Base-by-base conservation (phyloP, 2,329 filamentous ascomycete species). In the Aspergillus luchuensis region DNA sequence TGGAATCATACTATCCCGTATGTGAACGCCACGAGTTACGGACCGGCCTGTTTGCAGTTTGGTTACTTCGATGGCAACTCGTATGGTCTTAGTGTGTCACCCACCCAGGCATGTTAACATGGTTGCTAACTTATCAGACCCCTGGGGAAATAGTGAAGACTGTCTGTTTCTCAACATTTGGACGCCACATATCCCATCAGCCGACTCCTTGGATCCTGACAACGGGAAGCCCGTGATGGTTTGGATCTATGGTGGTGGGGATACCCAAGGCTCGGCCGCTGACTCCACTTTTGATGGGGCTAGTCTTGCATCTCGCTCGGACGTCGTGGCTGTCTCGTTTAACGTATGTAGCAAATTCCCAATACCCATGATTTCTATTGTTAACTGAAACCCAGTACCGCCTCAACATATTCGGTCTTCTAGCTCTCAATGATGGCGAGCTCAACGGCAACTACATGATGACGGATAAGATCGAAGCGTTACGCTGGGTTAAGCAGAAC, bases 401-500 rank as follows among this genome's bases (percentile, higher is more conserved):
- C 3, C 2, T 43, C 17, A 43, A 43, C 4, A 43, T 43, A 43
- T 43, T 43, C n/a, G 39, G 39, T 1, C 39, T 43, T 19, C 2
- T 60, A 19, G 21, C 47, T 1, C 41, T 53, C 2, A 39, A 48
- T 4, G 58, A 60, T 13, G 53, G 52, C 1, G 17, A 48, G 5
- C 6, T 60, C 48, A 60, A 57, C 3, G 39, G 39, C 6, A 43
- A 43, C 17, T 43, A 43, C 8, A 43, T 43, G 39, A 43, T 43
- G 39, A 43, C 39, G 0, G 39, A 43, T 21, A 43, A 43, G 8
- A 43, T 43, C 17, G 41, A 57, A 3, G 58, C 53, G 15, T 23
- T 60, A 5, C 53, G 58, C 13, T 60, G 58, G 58, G 41, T 60
- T 28, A 48, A 39, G 30, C 53, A 60, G 10, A 52, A 60, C 30